Base-by-base conservation (phyloP, 139 green algal genomes). In the Mesotaenium endlicherianum region DNA sequence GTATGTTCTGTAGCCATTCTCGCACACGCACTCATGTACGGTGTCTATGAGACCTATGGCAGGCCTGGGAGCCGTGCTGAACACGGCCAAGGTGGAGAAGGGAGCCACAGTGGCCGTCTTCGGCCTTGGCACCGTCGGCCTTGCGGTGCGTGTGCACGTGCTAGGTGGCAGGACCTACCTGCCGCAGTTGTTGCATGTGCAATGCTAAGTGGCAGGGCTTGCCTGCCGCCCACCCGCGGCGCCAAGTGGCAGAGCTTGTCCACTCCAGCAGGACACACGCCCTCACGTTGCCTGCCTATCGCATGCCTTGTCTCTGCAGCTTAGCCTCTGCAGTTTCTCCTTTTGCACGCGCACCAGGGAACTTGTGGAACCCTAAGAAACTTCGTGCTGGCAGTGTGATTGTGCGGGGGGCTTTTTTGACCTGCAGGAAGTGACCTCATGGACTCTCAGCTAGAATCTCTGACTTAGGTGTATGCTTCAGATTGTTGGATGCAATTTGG, bases 31-130 rank as follows among this genome's bases (percentile, higher is more conserved):
- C n/a, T n/a, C n/a, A n/a, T 14, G 11, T 75, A 11, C 64, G 11
- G 11, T 75, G 11, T 16, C 64, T 11, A 91, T 98, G 42, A 55
- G 91, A n/a, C n/a, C n/a, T n/a, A n/a, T n/a, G 47, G 95, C 95
- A 11, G 95, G 96, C 14, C 93, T 96, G 89, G 97, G 97, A 36
- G 97, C 97, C 0, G 97, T 99, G 17, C 91, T 91, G 79, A 99
- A 99, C 92, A 98, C 96, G 1, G 94, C 94, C 57, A 96, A 96
- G 89, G 95, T 97, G 11, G 85, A 97, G 86, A 81, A 89, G 2
- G 95, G 94, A 31, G 83, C 85, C 42, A 97, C 90, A 20, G 96
- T 97, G 34, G 97, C 95, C 5, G 86, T 92, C 8, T 92, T 92
- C 70, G 89, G 89, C 0, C 77, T 92, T 17, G 88, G 88, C 36